These are phyloP conservation scores for Crithidia thermophila DNA, from an alignment of 208 protist genomes.

Conservation along the genomic window DNA sequence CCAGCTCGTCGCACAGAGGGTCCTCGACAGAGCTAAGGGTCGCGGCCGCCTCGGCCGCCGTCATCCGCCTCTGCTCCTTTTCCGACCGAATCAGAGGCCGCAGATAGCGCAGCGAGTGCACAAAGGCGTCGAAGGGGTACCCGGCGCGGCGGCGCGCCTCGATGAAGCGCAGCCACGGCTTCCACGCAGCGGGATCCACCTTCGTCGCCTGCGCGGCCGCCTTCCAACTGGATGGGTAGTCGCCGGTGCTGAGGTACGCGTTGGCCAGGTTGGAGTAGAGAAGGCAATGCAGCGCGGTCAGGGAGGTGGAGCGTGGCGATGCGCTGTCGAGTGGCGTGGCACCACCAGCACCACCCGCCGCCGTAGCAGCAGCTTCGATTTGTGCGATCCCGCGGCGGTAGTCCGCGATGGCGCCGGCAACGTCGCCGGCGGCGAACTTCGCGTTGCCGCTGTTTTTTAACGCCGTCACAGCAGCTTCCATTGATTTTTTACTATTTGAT, in stretches of 20 bases:
- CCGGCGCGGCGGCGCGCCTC: slow-evolving; percentile 55
- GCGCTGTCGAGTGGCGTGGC: too few relatives aligned
- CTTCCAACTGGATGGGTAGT: slow-evolving; percentile 45
- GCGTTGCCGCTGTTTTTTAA: slow-evolving; percentile 68
- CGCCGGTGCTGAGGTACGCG: slow-evolving; percentile 37
- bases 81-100: slow-evolving; percentile 56
- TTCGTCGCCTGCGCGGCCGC: slow-evolving; percentile 40
- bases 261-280: slow-evolving; percentile 82
- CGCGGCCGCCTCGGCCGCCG: slow-evolving; percentile 23
- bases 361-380: background rate
- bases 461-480: slow-evolving; percentile 31
- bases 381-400: slow-evolving; percentile 46
- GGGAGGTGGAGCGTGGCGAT: background rate
- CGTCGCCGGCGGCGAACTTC: slow-evolving; percentile 43
- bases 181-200: slow-evolving; percentile 52
- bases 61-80: slow-evolving; percentile 22
- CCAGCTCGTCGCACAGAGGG: slow-evolving; percentile 53
- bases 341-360: background rate
- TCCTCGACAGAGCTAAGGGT: slow-evolving; percentile 37
- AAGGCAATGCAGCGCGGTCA: slow-evolving; percentile 33
- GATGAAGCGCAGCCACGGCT: slow-evolving; percentile 72
- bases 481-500: slow-evolving; percentile 6
- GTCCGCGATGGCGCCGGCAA: slow-evolving; percentile 32
- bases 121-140: slow-evolving; percentile 81
- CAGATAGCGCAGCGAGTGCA: slow-evolving; percentile 55